phyloP scores from a whole-genome alignment of 306 rosid species.

The Vachellia pachyceras region DNA sequence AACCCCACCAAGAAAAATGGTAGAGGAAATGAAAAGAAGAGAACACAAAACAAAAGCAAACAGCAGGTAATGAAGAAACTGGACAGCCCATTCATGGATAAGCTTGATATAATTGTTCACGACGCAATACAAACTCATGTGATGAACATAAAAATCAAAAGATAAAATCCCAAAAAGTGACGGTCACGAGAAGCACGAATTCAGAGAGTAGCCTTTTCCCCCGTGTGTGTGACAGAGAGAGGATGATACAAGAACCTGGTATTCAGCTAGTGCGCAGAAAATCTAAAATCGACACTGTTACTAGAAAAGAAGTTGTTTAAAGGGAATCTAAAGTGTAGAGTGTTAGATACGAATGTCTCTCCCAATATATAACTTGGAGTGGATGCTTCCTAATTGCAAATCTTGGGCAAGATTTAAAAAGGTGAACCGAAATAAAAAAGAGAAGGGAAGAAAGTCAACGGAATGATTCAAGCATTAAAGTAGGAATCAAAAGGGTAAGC shows the following conservation, averaged over 20 bases:
- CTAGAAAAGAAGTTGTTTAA: neutral
- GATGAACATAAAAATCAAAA: neutral
- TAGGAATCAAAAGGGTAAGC: neutral
- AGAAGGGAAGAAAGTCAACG: slow-evolving; percentile 7
- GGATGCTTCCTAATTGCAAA: neutral
- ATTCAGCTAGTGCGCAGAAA: neutral
- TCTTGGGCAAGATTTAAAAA: neutral
- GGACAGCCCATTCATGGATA: neutral
- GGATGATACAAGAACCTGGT: neutral
- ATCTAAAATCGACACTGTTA: neutral
- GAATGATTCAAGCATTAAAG: neutral
- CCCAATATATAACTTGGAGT: neutral
- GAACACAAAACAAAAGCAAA: neutral
- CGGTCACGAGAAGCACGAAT: slow-evolving; percentile 35
- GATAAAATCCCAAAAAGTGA: neutral
- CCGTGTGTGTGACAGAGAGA: neutral
- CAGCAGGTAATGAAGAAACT: slow-evolving; percentile 24
- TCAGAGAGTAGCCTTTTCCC: slow-evolving; percentile 29
- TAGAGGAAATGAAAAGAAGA: slow-evolving; percentile 16
- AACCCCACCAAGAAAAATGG: neutral
- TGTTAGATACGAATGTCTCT: neutral
- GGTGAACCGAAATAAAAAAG: neutral
- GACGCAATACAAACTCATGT: slow-evolving; percentile 13
- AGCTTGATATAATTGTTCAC: neutral
- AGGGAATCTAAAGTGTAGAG: neutral